Evolutionary conservation across 163 green algal genomes (phyloP), one percentile per base, ranked within the genome.

Genomic region (Smithsoniella earleae): DNA sequence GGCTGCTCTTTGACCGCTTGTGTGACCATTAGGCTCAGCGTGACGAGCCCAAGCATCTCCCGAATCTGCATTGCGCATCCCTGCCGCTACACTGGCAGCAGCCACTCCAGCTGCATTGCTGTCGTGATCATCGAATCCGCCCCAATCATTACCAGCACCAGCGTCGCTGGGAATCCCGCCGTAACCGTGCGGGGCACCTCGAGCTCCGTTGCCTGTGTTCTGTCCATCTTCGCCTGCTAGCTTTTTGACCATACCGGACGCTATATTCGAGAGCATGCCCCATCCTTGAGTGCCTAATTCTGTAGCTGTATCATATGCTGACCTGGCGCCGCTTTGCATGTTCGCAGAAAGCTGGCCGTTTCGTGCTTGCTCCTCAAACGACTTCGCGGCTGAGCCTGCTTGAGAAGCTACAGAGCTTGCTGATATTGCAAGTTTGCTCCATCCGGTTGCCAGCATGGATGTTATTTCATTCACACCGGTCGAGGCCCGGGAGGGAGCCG

Each of bases 391-490:
- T 31, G 36, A 20, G 6, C 37, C 22, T 34, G 36, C 36, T 36
- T 33, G 34, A 40, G 52, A 63, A 33, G 44, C 69, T 18, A 63
- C 49, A 18, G 66, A 27, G 10, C 20, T 38, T 38, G 75, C 36
- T 0, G 33, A 40, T 31, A 18, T 62, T 58, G n/a, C 40, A 16
- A 75, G 62, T 36, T 16, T 66, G 49, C 0, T 62, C 27, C 69
- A 73, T 52, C 62, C 62, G 5, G 36, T 81, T 3, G 74, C 85
- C n/a, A 90, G 62, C 77, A 90, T 75, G 16, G 69, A 30, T 13
- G 74, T 88, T 27, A 92, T 81, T 44, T 95, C 87, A 36, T 93
- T 85, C 8, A 87, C 80, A 18, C 75, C 73, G 38, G 27, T 28
- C 22, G 2, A 25, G 28, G 54, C 1, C 37, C 44, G 3, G 20